phyloP scores from a whole-genome alignment of 257 asterid genomes.

The Fraxinus pennsylvanica region DNA sequence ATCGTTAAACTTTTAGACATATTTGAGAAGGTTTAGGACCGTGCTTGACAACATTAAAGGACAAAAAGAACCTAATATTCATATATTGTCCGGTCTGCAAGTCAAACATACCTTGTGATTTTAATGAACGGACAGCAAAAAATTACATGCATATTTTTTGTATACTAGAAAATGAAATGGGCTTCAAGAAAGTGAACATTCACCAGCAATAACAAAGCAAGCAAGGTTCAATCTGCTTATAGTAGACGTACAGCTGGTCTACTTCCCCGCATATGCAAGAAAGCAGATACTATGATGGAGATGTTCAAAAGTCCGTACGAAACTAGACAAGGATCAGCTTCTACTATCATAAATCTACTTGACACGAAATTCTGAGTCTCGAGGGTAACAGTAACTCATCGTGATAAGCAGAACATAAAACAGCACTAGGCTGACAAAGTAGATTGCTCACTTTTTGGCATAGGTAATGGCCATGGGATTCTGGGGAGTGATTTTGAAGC shows the following conservation, averaged over 20 bases:
- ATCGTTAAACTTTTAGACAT: background rate
- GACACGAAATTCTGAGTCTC: background rate
- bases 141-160: no score
- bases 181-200: background rate
- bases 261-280: background rate
- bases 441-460: conserved; percentile 64
- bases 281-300: background rate
- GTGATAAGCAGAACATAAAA: conserved; percentile 15
- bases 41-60: background rate
- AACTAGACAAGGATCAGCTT: background rate
- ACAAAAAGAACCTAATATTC: background rate
- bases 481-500: conserved; percentile 85
- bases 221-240: background rate
- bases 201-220: background rate
- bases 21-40: no score
- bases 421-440: background rate
- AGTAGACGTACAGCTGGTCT: background rate
- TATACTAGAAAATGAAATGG: background rate
- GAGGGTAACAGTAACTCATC: conserved; percentile 16
- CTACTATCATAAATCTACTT: background rate
- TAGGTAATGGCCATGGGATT: conserved; percentile 89
- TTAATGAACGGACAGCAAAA: background rate
- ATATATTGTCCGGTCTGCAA: background rate
- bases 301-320: background rate
- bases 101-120: background rate